Base-by-base conservation (phyloP, 805 yeast genomes). In the Metschnikowia proteae region DNA sequence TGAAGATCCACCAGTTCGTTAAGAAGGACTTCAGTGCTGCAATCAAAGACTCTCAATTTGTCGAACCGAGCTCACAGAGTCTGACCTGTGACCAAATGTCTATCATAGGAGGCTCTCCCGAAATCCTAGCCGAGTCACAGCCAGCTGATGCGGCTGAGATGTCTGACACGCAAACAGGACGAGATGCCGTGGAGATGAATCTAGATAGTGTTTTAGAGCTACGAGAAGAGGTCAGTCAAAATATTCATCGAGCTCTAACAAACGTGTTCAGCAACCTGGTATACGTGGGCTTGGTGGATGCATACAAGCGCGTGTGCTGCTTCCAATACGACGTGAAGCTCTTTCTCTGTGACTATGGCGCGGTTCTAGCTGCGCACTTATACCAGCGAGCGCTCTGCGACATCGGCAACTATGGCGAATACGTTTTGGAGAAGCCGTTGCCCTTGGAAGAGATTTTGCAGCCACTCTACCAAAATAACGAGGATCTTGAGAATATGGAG, bases 201-300 rank as follows among this genome's bases (percentile, higher is more conserved):
- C 68, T 87, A 11, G 72, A 78, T 8, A 84, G 92, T 54, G 73
- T 92, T 1, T 62, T 68, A n/a, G 69, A 73, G 2, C 73, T 94
- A 4, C 66, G 84, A 23, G 62, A 69, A 23, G 77, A 75, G 9
- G 76, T 84, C 1, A 80, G 81, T 38, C 55, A 57, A 0, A 52
- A 63, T 0, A 67, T 78, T 0, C 76, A 83, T 60, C 61, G 68
- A n/a, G 75, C 76, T 4, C 65, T 92, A 25, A 84, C 96, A 0
- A 76, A 80, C 38, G 65, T 88, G 1, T 82, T 92, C 64, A 76
- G 84, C 6, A 80, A 86, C 47, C 79, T 85, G 43, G 80, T 84
- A 0, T 88, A 77, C 60, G 84, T 94, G 6, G 99, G 99, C 0
- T 67, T 92, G 3, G 91, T 88, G 1, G 98, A 92, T 61, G 77